Conservation (phyloP, 257 asterid genomes). For the Solanum ossicruentum region DNA sequence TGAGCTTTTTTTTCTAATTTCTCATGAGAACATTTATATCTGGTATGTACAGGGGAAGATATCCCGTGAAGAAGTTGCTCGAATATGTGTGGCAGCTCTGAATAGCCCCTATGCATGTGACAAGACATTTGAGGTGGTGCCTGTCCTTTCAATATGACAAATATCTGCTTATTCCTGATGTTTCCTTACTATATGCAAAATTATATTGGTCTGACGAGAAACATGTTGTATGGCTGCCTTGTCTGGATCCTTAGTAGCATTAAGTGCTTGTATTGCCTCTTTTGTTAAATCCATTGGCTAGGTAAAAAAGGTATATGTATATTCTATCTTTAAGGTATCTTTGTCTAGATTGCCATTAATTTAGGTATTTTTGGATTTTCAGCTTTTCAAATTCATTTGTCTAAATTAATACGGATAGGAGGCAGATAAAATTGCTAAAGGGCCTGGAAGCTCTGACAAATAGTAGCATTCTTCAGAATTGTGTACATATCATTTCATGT, state of each 20-base stretch:
- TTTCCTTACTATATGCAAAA: background rate
- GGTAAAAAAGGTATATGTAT: background rate
- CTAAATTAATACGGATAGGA: background rate
- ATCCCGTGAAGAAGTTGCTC: conserved; percentile 91
- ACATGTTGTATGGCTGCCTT: background rate
- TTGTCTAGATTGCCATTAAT: background rate
- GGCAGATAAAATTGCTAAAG: background rate
- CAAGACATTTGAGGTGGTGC: conserved; percentile 80
- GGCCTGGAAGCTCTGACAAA: background rate
- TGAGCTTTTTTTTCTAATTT: background rate
- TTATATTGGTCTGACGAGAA: background rate
- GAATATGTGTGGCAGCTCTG: conserved; percentile 74
- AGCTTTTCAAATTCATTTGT: background rate
- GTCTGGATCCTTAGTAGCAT: background rate
- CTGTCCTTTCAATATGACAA: background rate
- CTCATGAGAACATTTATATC: background rate
- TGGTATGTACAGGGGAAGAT: conserved; percentile 55
- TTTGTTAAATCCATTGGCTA: background rate
- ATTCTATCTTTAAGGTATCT: background rate
- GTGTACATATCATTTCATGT: background rate
- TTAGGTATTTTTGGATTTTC: background rate
- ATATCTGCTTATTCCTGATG: background rate
- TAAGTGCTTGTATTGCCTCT: background rate
- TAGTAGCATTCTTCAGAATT: background rate
- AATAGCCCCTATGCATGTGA: conserved; percentile 81